A percentile compares a stretch with the other conserved stretches of the same genome.
Conservation (phyloP, 345 rosid genomes). For the Populus euphratica region DNA sequence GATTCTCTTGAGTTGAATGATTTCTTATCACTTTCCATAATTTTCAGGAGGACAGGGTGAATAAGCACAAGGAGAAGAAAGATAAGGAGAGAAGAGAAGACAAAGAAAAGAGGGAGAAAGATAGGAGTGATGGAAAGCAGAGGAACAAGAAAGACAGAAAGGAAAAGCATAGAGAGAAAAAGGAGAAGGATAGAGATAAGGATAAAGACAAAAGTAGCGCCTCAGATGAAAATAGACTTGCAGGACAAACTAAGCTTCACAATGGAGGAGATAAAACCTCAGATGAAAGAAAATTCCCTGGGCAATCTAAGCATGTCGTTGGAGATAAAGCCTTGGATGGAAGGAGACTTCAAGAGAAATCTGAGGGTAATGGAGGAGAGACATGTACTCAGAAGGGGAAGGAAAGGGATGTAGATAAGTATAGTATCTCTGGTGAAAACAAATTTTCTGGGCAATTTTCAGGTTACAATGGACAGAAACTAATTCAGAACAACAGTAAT, state of each 20-base stretch:
- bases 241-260: constrained; percentile 17
- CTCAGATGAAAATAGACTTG: constrained; percentile 31
- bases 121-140: constrained; percentile 48
- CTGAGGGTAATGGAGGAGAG: neutral
- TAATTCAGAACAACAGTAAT: constrained; percentile 21
- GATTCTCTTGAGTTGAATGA: too few relatives aligned
- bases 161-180: constrained; percentile 34
- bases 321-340: constrained; percentile 3
- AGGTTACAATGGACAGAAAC: constrained; percentile 14
- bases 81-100: constrained; percentile 48
- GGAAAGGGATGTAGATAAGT: too few relatives aligned
- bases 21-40: neutral
- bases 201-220: constrained; percentile 36
- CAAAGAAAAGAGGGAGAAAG: constrained; percentile 53
- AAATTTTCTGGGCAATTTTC: too few relatives aligned
- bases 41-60: constrained; percentile 50
- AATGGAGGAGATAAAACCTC: constrained; percentile 31
- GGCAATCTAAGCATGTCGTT: constrained; percentile 24
- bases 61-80: constrained; percentile 49
- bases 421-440: too few relatives aligned
- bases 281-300: constrained; percentile 32
- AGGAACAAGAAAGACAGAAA: constrained; percentile 43
- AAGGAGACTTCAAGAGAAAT: neutral
- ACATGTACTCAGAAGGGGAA: neutral
- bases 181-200: constrained; percentile 20